Conservation (phyloP, 805 yeast species). For the Deakozyma indianensis region DNA sequence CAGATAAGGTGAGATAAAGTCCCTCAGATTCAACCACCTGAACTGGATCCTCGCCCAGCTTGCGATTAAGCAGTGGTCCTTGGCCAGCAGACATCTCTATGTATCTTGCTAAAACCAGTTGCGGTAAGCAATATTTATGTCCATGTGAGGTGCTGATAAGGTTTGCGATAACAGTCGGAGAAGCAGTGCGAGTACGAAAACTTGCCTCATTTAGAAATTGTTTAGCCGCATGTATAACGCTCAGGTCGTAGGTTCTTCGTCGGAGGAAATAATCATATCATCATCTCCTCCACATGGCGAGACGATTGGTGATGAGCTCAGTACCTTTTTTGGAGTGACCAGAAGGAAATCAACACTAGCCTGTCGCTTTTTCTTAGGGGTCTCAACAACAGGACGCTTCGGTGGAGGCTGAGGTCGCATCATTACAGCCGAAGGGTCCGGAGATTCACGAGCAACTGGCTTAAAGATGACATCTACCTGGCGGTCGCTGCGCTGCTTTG, state of each 20-base stretch:
- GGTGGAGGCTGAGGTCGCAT: too few species aligned
- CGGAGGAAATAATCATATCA: background rate
- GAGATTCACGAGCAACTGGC: background rate
- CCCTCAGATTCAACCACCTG: background rate
- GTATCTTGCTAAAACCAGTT: too few species aligned
- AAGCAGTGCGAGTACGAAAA: too few species aligned
- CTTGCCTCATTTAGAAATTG: too few species aligned
- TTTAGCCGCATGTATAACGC: too few species aligned
- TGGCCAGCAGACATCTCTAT: background rate
- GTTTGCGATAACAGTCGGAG: too few species aligned
- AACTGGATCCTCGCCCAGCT: background rate
- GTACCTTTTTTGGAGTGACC: background rate
- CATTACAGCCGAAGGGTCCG: too few species aligned
- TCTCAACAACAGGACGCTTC: too few species aligned
- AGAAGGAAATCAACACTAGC: background rate
- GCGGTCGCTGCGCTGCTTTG: conserved; percentile 1
- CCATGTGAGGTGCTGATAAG: too few species aligned
- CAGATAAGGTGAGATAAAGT: background rate
- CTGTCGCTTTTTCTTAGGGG: background rate
- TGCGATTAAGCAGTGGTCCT: background rate
- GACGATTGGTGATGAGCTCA: background rate
- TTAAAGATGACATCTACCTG: background rate
- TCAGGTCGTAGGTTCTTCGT: background rate
- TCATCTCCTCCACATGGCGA: background rate
- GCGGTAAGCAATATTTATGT: too few species aligned